Percentiles rank a stretch among this genome's conserved stretches.
Evolutionary conservation across 805 yeast species (phyloP).

Genomic region (Vanderwaltozyma tropicalis): DNA sequence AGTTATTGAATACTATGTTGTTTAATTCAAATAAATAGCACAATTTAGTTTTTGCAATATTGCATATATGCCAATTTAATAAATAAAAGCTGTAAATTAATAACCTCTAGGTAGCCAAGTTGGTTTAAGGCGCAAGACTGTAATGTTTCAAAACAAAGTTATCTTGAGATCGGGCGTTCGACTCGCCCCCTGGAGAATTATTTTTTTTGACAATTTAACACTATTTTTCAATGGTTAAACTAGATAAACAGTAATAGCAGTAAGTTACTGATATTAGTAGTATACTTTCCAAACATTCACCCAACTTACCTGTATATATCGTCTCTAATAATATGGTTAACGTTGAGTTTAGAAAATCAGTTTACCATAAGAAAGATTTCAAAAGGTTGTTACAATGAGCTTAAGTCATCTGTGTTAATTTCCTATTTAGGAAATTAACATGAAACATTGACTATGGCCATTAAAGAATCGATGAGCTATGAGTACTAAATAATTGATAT

Average conservation of each 20-base stretch:
- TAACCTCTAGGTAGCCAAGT: constrained; percentile 2
- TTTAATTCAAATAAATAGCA: no score
- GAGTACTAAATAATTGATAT: not conserved
- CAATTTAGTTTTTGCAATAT: no score
- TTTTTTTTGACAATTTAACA: not conserved
- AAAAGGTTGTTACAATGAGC: no score
- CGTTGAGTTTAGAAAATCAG: no score
- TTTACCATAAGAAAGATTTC: not conserved
- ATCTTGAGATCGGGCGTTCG: constrained; percentile 2
- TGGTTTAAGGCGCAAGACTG: constrained; percentile 2
- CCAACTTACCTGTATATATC: no score
- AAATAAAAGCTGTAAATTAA: no score
- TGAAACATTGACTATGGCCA: not conserved
- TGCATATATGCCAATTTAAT: no score
- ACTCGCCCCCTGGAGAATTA: constrained; percentile 1
- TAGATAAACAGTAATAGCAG: not conserved
- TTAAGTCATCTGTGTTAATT: not conserved
- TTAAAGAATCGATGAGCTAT: not conserved
- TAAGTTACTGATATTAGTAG: not conserved
- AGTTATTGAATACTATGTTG: no score
- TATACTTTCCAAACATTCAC: no score
- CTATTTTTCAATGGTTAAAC: not conserved
- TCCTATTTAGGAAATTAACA: constrained; percentile 3
- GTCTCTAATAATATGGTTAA: no score
- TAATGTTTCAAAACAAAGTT: constrained; percentile 1